Evolutionary conservation across 139 green algal genomes (phyloP), one percentile per base, ranked within the genome.

Genomic region (Chlorella ohadii): DNA sequence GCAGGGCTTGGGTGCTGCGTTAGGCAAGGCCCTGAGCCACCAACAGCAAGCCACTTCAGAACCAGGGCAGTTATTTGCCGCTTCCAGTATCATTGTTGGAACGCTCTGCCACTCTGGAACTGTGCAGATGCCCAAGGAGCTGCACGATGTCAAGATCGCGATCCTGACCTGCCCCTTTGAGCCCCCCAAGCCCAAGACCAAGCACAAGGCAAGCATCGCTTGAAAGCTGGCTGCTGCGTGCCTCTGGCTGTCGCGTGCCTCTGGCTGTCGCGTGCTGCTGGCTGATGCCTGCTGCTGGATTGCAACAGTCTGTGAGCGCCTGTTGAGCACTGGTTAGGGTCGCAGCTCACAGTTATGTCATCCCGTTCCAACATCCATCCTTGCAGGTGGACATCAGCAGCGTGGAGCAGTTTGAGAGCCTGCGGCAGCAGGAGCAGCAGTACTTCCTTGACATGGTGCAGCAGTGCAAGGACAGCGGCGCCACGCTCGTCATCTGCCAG

Each of bases 121-220:
- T n/a, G n/a, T 63, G 51, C 88, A 96, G 83, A 98, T 98, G 95
- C 88, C 90, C 63, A 98, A 98, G 83, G 31, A 91, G 27, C 91
- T 98, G 44, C 84, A 94, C 17, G 91, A 99, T 82, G 97, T 97
- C 7, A 97, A 97, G 84, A 97, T 99, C 36, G 97, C 97, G 66
- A 99, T 99, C 87, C 91, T 99, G 22, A 99, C 97, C 2, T 99
- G 97, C 87, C 96, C 97, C 36, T 99, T 99, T 88, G 97, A 99
- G 95, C 96, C 97, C 0, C 97, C 97, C 17, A 99, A 99, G 95
- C 97, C 97, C 70, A 99, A 99, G 92, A 99, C 97, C 72, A 99
- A 99, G 95, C 97, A 99, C 91, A 99, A 99, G 93, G 93, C 94
- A n/a, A 7, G 56, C 12, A 7, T 44, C 38, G 25, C 33, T 20